Conservation (phyloP, 805 yeast genomes). For the Yamadazyma sp. region DNA sequence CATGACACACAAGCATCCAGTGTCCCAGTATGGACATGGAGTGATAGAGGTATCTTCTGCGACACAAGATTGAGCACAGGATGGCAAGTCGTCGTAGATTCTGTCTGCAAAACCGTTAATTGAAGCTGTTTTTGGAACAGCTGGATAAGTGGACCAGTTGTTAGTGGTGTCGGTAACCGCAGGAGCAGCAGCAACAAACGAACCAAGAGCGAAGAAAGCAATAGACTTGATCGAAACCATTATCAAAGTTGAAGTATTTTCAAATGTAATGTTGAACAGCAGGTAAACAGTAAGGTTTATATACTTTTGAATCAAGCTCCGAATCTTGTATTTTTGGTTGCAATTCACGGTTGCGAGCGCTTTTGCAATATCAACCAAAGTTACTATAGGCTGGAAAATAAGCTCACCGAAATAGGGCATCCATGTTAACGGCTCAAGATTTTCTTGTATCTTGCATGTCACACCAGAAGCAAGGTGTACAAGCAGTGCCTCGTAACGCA, state of each 20-base stretch:
- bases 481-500: no score
- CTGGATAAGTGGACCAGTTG: constrained; percentile 32
- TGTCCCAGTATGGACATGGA: constrained; percentile 48
- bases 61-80: constrained; percentile 38
- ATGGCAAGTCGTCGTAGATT: constrained; percentile 27
- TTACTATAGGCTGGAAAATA: constrained; percentile 1
- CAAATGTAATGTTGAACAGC: background rate
- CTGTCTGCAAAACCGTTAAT: constrained; percentile 44
- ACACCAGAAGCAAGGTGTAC: no score
- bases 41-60: constrained; percentile 30
- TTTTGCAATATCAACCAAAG: no score
- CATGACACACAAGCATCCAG: constrained; percentile 46
- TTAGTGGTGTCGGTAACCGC: constrained; percentile 20
- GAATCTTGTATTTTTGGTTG: background rate
- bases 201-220: constrained; percentile 8
- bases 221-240: constrained; percentile 12
- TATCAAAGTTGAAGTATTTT: background rate
- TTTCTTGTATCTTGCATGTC: no score
- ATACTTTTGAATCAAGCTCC: background rate
- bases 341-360: no score
- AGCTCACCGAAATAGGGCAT: no score
- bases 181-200: constrained; percentile 15
- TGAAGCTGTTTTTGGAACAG: constrained; percentile 38
- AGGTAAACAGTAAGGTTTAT: background rate
- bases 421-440: no score